phyloP scores from a whole-genome alignment of 2,329 filamentous ascomycete species.

The Fusarium pseudograminearum region DNA sequence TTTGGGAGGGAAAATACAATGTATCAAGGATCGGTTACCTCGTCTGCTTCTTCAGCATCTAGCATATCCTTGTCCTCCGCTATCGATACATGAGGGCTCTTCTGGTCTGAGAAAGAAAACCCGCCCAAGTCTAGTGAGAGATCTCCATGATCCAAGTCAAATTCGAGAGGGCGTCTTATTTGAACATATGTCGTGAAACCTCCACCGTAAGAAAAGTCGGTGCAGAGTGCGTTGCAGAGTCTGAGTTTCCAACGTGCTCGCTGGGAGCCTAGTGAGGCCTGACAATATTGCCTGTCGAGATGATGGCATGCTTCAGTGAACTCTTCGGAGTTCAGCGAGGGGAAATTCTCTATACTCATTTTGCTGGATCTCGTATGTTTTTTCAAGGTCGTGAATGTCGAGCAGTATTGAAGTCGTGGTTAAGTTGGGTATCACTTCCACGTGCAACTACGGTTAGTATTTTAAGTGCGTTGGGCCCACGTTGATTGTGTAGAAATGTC shows the following conservation, averaged over 20 bases:
- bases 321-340: slow-evolving; percentile 70
- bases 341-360: slow-evolving; percentile 67
- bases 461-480: slow-evolving; percentile 22
- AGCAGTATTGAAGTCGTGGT: slow-evolving; percentile 4
- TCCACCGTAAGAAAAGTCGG: slow-evolving; percentile 56
- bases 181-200: slow-evolving; percentile 66
- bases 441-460: slow-evolving; percentile 7
- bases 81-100: slow-evolving; percentile 34
- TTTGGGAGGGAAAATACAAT: slow-evolving; percentile 7
- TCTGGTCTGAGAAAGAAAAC: slow-evolving; percentile 58
- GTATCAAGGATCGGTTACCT: slow-evolving; percentile 55
- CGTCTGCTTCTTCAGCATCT: slow-evolving; percentile 64
- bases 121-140: slow-evolving; percentile 60
- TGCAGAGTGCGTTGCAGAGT: slow-evolving; percentile 64
- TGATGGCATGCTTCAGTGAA: slow-evolving; percentile 74
- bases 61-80: slow-evolving; percentile 61
- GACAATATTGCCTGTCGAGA: slow-evolving; percentile 69
- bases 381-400: not conserved
- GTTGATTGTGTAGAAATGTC: not conserved
- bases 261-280: slow-evolving; percentile 66
- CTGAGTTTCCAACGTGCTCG: slow-evolving; percentile 67
- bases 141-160: slow-evolving; percentile 57
- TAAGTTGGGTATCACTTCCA: slow-evolving; percentile 26
- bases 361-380: not conserved
- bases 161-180: slow-evolving; percentile 66